A percentile compares a stretch with the other conserved stretches of the same genome.
phyloP scores from a whole-genome alignment of 345 rosid genomes.

The Rhodamnia rubescens region DNA sequence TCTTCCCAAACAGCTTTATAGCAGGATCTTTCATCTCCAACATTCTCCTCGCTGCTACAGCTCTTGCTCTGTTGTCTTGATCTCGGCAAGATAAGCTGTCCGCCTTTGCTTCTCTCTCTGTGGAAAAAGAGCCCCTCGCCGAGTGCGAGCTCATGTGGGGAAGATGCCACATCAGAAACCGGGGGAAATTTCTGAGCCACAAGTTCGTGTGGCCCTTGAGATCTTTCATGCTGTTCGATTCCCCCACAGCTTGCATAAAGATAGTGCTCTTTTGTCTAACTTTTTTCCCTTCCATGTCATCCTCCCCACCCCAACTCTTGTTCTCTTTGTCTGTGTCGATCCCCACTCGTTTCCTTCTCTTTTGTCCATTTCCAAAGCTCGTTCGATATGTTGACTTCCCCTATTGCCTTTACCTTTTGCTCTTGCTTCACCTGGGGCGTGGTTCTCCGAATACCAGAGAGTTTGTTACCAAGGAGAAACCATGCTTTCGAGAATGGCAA shows the following conservation, averaged over 20 bases:
- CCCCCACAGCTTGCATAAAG: constrained; percentile 22
- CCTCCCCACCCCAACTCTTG: background rate
- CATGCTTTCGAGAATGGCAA: background rate
- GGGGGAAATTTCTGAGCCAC: constrained; percentile 33
- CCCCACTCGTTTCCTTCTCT: background rate
- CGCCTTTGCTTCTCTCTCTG: background rate
- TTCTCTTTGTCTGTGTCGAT: background rate
- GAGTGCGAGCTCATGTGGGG: background rate
- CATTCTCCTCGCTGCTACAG: constrained; percentile 7
- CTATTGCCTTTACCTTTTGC: background rate
- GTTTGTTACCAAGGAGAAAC: background rate
- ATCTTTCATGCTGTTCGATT: constrained; percentile 23
- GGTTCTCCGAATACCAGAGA: background rate
- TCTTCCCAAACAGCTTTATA: constrained; percentile 47
- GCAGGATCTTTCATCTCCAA: constrained; percentile 14
- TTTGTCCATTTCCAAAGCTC: background rate
- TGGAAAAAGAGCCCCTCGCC: background rate
- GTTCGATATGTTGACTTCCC: background rate
- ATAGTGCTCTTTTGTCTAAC: constrained; percentile 20
- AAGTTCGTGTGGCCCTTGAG: constrained; percentile 36
- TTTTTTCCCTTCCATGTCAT: constrained; percentile 8
- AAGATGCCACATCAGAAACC: constrained; percentile 25
- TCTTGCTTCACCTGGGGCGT: background rate
- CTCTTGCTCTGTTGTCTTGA: background rate
- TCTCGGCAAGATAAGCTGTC: background rate